These are phyloP conservation scores for Stellera chamaejasme DNA, from an alignment of 345 rosid species.

Conservation along the genomic window DNA sequence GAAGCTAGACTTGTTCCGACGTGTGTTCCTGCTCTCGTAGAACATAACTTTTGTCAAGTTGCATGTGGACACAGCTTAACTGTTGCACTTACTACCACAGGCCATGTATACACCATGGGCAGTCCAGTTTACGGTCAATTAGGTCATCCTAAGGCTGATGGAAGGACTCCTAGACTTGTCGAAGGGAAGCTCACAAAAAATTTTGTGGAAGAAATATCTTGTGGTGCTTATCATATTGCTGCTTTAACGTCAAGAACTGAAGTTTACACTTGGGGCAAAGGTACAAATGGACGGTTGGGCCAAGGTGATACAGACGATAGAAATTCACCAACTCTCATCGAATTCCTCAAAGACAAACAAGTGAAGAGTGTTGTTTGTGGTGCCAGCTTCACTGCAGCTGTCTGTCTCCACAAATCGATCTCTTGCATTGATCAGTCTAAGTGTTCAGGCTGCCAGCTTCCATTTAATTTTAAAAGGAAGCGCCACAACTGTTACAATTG, in stretches of 20 bases:
- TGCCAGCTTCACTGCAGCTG: conserved; percentile 56
- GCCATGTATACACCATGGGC: conserved; percentile 76
- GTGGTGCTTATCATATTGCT: conserved; percentile 73
- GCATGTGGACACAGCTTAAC: conserved; percentile 72
- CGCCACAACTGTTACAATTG: conserved; percentile 78
- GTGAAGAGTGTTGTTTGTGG: conserved; percentile 76
- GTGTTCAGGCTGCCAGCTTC: conserved; percentile 68
- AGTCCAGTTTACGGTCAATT: conserved; percentile 74
- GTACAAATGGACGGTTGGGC: conserved; percentile 68
- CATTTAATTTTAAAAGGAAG: conserved; percentile 67
- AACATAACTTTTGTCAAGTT: conserved; percentile 69
- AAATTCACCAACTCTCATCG: conserved; percentile 50
- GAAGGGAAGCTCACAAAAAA: conserved; percentile 56
- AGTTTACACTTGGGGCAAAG: conserved; percentile 86
- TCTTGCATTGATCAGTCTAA: conserved; percentile 69
- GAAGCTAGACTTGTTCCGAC: conserved; percentile 67
- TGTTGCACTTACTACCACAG: conserved; percentile 53
- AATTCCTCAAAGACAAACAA: conserved; percentile 63
- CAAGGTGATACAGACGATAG: conserved; percentile 68
- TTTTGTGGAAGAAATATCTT: conserved; percentile 71
- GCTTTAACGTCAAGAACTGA: conserved; percentile 72
- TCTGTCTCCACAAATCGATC: conserved; percentile 73
- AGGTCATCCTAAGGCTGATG: conserved; percentile 61
- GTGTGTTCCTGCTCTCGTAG: conserved; percentile 71
- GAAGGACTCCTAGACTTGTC: conserved; percentile 51